Percentiles rank a stretch among this genome's conserved stretches.
Evolutionary conservation across 2,329 filamentous ascomycete species (phyloP).

Genomic region (Chrysoporthe puriensis): DNA sequence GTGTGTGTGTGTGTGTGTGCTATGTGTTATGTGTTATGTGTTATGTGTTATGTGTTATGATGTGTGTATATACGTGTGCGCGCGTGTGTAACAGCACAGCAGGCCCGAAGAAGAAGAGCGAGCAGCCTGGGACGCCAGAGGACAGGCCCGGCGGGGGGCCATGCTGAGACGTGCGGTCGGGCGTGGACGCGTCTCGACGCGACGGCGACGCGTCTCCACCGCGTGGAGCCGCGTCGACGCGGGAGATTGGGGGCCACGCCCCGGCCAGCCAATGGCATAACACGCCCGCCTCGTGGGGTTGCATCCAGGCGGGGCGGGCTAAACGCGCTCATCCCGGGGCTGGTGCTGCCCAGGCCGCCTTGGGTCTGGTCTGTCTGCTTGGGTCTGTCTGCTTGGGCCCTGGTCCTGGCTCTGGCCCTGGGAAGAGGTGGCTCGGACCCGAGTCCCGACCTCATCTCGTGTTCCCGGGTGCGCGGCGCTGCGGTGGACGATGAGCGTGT

Average conservation of each 20-base stretch:
- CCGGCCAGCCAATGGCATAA: background rate
- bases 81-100: background rate
- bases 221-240: background rate
- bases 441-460: background rate
- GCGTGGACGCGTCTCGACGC: background rate
- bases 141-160: background rate
- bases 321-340: background rate
- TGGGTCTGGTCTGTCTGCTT: background rate
- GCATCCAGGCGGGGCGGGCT: background rate
- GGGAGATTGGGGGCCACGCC: background rate
- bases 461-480: background rate
- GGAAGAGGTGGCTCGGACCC: too few relatives aligned
- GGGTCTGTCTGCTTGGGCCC: too few relatives aligned
- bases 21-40: background rate
- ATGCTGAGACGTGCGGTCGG: background rate
- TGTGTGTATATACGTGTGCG: background rate
- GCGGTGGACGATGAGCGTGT: background rate
- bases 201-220: slow-evolving; percentile 6
- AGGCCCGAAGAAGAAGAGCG: background rate
- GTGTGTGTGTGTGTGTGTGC: background rate
- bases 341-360: background rate
- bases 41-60: background rate
- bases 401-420: too few relatives aligned
- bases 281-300: background rate
- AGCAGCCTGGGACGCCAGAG: slow-evolving; percentile 6